These are phyloP conservation scores for Phytopythium kandeliae DNA, from an alignment of 352 stramenopile species.

Conservation along the genomic window DNA sequence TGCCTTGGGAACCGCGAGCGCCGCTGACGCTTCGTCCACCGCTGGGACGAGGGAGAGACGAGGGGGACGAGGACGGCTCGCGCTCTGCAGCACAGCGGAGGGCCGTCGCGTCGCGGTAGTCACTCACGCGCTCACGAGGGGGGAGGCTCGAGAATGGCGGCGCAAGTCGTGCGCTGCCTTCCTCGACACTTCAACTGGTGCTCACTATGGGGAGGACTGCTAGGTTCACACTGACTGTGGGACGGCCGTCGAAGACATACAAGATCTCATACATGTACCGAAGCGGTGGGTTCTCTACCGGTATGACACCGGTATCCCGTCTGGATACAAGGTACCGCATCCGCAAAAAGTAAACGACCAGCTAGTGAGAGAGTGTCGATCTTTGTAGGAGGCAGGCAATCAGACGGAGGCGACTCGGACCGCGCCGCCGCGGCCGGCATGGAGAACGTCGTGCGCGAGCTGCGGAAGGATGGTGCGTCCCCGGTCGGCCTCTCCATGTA, in stretches of 20 bases:
- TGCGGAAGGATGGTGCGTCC: conserved; percentile 60
- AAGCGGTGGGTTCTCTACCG: no score
- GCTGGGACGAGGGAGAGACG: no score
- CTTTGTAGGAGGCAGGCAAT: background rate
- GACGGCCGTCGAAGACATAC: background rate
- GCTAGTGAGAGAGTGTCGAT: background rate
- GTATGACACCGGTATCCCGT: no score
- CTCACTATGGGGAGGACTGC: conserved; percentile 2
- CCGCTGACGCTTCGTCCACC: no score
- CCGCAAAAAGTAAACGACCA: conserved; percentile 6
- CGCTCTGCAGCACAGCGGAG: no score
- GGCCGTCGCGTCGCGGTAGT: no score
- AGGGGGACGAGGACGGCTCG: no score
- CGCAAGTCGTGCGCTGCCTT: background rate
- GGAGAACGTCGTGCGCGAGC: conserved; percentile 65
- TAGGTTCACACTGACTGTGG: background rate
- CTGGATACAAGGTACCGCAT: conserved; percentile 1
- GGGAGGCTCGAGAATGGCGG: background rate
- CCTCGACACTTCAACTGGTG: background rate
- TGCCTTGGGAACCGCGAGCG: no score
- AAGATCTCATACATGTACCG: conserved; percentile 4
- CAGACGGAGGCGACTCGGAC: background rate
- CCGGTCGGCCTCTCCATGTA: background rate
- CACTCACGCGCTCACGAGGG: no score
- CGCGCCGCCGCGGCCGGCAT: conserved; percentile 29